Percentiles rank a stretch among this genome's conserved stretches.
phyloP scores from a whole-genome alignment of 305 asterid genomes.

The Striga hermonthica region DNA sequence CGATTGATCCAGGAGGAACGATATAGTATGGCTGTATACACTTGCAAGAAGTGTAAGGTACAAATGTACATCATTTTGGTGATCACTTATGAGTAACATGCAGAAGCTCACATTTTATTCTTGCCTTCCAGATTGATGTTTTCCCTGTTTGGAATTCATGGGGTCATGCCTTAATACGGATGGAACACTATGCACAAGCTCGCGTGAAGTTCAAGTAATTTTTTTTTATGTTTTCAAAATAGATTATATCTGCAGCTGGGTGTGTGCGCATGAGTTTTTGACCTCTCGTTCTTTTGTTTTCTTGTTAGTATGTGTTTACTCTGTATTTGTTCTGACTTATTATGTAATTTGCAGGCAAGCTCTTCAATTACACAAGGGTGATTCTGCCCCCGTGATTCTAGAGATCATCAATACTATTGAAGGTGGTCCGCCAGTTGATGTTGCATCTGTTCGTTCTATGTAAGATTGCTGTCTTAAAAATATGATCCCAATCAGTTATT shows the following conservation, averaged over 20 bases:
- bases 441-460: constrained; percentile 95
- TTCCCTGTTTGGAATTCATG: constrained; percentile 96
- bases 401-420: constrained; percentile 90
- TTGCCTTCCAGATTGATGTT: constrained; percentile 69
- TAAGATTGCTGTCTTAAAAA: constrained; percentile 45
- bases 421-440: constrained; percentile 97
- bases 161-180: constrained; percentile 95
- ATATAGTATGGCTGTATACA: constrained; percentile 98
- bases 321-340: constrained; percentile 26
- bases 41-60: constrained; percentile 99
- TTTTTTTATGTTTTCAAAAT: not conserved
- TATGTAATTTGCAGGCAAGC: constrained; percentile 78
- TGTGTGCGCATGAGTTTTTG: constrained; percentile 19
- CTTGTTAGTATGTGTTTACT: constrained; percentile 23
- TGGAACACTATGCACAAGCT: constrained; percentile 97
- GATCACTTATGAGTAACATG: constrained; percentile 21
- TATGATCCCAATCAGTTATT: constrained; percentile 11
- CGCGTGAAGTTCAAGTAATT: constrained; percentile 94
- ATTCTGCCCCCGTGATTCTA: constrained; percentile 64
- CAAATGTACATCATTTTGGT: constrained; percentile 11
- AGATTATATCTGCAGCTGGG: not conserved
- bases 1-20: constrained; percentile 86
- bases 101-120: constrained; percentile 29
- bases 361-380: constrained; percentile 87
- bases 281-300: constrained; percentile 15